A percentile compares a stretch with the other conserved stretches of the same genome.
phyloP scores from a whole-genome alignment of 2,329 filamentous ascomycete species.

The Pseudogymnoascus sp. region DNA sequence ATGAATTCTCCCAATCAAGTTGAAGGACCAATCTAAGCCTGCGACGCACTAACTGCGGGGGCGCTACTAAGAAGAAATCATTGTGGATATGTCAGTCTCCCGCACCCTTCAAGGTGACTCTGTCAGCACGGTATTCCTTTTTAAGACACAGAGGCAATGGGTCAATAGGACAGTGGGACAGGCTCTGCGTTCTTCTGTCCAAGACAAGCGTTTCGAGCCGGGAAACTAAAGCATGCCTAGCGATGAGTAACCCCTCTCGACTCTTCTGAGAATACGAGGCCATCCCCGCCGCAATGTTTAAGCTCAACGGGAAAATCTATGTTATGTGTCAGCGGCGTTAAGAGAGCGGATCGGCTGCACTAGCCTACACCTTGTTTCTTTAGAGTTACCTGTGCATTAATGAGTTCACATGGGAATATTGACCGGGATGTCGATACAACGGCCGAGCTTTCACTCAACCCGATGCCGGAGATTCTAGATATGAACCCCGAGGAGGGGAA shows the following conservation, averaged over 20 bases:
- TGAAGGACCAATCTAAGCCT: not conserved
- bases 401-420: slow-evolving; percentile 4
- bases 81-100: not conserved
- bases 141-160: not conserved
- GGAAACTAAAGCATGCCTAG: not conserved
- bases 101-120: not conserved
- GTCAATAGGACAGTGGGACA: not conserved
- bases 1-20: not conserved
- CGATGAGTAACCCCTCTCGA: not conserved
- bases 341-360: not conserved
- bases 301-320: not conserved
- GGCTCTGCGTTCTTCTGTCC: not conserved
- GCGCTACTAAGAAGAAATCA: not conserved
- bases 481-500: not conserved
- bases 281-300: not conserved
- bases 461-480: not conserved
- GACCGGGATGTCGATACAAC: not conserved
- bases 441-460: not conserved
- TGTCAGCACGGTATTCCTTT: not conserved
- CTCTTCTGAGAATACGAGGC: not conserved
- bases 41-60: not conserved
- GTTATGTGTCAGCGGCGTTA: not conserved
- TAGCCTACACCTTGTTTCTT: not conserved
- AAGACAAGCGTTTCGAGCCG: not conserved
- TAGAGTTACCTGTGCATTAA: not conserved